phyloP scores from a whole-genome alignment of 345 rosid genomes.

The Citrus hindsii region DNA sequence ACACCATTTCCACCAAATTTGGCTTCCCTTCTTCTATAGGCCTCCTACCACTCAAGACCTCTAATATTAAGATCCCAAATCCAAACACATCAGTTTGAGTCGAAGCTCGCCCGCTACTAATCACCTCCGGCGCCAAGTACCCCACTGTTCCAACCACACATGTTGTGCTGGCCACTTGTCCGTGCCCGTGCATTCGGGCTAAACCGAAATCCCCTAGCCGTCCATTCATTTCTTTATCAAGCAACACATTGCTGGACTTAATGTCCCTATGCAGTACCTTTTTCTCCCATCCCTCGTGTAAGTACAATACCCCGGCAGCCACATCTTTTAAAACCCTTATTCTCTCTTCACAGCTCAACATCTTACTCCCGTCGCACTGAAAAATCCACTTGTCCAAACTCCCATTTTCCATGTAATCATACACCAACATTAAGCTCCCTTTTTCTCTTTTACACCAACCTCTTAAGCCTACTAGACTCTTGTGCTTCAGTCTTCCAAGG shows the following conservation, averaged over 20 bases:
- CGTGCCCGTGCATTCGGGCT: slow-evolving; percentile 69
- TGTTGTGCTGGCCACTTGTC: slow-evolving; percentile 52
- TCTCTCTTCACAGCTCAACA: slow-evolving; percentile 49
- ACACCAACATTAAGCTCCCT: slow-evolving; percentile 67
- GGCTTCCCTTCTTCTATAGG: slow-evolving; percentile 51
- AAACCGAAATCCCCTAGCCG: slow-evolving; percentile 73
- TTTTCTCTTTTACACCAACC: slow-evolving; percentile 82
- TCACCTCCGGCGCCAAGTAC: slow-evolving; percentile 71
- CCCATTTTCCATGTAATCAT: slow-evolving; percentile 84
- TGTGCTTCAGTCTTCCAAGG: slow-evolving; percentile 68
- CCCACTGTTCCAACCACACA: slow-evolving; percentile 76
- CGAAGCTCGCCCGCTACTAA: slow-evolving; percentile 43
- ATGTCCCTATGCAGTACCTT: slow-evolving; percentile 76
- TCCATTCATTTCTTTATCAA: slow-evolving; percentile 67
- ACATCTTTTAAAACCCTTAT: slow-evolving; percentile 56
- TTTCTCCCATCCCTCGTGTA: slow-evolving; percentile 80
- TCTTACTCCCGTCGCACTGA: slow-evolving; percentile 33
- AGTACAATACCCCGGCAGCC: slow-evolving; percentile 55
- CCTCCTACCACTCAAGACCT: slow-evolving; percentile 55
- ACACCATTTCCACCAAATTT: slow-evolving; percentile 37
- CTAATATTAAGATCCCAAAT: slow-evolving; percentile 45
- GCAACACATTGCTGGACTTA: slow-evolving; percentile 79
- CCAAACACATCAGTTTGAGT: slow-evolving; percentile 48
- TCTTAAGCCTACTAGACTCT: slow-evolving; percentile 59
- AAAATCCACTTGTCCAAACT: slow-evolving; percentile 60